Conservation (phyloP, 805 yeast genomes). For the Yamadazyma endophytica region DNA sequence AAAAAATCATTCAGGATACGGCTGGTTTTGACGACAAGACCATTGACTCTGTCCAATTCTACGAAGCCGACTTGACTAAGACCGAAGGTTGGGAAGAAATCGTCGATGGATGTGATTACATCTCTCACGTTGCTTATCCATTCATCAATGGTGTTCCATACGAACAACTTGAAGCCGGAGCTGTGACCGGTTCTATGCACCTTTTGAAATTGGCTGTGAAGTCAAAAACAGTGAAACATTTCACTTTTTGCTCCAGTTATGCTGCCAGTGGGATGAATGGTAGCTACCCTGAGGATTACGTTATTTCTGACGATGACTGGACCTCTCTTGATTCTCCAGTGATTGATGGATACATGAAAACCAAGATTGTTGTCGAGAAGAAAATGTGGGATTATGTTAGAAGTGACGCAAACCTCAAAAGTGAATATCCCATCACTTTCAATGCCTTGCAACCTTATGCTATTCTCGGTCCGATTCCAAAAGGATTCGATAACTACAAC, state of each 20-base stretch:
- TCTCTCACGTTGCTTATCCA: slow-evolving; percentile 10
- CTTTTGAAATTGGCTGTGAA: slow-evolving; percentile 3
- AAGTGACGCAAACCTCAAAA: slow-evolving; percentile 5
- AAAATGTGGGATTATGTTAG: slow-evolving; percentile 8
- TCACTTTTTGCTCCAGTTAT: slow-evolving; percentile 5
- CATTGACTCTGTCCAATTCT: slow-evolving; percentile 1
- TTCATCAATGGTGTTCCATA: slow-evolving; percentile 5
- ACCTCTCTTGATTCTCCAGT: slow-evolving; percentile 1
- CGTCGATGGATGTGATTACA: slow-evolving; percentile 7
- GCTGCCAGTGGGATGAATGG: slow-evolving; percentile 1
- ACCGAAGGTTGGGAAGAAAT: slow-evolving; percentile 11
- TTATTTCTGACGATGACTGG: slow-evolving; percentile 3
- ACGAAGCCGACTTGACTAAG: slow-evolving; percentile 8
- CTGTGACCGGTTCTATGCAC: slow-evolving; percentile 4
- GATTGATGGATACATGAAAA: slow-evolving; percentile 5
- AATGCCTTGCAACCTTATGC: slow-evolving; percentile 5
- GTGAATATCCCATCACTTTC: slow-evolving; percentile 2
- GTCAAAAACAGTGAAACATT: slow-evolving; percentile 5
- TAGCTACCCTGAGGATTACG: not conserved
- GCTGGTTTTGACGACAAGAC: slow-evolving; percentile 3
- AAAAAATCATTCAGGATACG: slow-evolving; percentile 4
- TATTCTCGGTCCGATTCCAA: slow-evolving; percentile 8
- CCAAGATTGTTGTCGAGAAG: slow-evolving; percentile 8
- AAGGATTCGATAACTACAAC: slow-evolving; percentile 2
- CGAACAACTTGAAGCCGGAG: slow-evolving; percentile 5